Evolutionary conservation across 768 basidiomycete species (phyloP).

Genomic region (Lepiota venenata): DNA sequence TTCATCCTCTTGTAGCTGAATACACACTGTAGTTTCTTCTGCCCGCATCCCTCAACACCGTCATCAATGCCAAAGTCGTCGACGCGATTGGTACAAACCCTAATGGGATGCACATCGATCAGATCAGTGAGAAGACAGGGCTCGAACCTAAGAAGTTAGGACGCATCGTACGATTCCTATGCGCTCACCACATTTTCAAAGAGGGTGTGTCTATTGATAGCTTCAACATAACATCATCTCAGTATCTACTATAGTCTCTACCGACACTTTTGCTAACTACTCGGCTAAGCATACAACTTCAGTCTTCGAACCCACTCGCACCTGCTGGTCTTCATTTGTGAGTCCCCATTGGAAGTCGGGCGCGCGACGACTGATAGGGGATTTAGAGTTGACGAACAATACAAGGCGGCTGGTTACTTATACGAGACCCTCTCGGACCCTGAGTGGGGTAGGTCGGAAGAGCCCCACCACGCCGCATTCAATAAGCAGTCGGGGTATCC

Average conservation of each 20-base stretch:
- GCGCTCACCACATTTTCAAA: constrained; percentile 28
- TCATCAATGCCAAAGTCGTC: constrained; percentile 18
- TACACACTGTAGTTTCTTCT: constrained; percentile 14
- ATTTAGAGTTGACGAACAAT: constrained; percentile 16
- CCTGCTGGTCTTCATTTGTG: constrained; percentile 23
- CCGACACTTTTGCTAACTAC: constrained; percentile 38
- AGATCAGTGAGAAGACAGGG: constrained; percentile 20
- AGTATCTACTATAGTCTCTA: constrained; percentile 11
- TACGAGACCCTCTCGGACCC: constrained; percentile 31
- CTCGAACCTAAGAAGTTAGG: constrained; percentile 28
- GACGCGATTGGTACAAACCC: constrained; percentile 26
- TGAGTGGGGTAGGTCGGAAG: constrained; percentile 24
- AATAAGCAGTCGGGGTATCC: constrained; percentile 13
- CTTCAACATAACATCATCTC: neutral
- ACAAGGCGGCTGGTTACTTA: constrained; percentile 18
- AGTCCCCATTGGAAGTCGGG: neutral
- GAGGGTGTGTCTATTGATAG: constrained; percentile 26
- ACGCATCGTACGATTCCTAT: constrained; percentile 28
- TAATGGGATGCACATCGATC: constrained; percentile 24
- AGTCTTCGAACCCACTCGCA: constrained; percentile 23
- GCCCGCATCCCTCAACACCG: constrained; percentile 20
- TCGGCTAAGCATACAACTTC: constrained; percentile 31
- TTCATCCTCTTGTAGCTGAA: no score
- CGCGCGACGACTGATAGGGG: no score
- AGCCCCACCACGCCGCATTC: neutral